These are phyloP conservation scores for Fomes fomentarius DNA, from an alignment of 1,284 basidiomycete species.

Conservation along the genomic window DNA sequence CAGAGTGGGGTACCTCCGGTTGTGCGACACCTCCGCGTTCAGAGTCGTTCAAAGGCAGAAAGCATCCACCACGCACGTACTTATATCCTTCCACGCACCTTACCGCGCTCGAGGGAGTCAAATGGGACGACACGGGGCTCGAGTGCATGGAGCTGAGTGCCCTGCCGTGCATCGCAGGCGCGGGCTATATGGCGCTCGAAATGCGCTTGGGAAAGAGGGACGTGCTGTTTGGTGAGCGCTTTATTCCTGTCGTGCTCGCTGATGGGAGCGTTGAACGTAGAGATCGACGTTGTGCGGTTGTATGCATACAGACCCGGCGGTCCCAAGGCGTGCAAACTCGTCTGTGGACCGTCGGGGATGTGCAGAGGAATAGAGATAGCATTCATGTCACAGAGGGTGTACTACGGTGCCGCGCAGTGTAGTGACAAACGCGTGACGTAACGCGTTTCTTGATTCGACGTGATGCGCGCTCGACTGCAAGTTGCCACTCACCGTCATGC, in stretches of 20 bases:
- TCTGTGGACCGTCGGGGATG: neutral
- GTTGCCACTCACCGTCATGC: no score
- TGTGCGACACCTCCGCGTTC: no score
- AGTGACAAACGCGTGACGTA: slow-evolving; percentile 1
- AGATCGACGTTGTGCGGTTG: no score
- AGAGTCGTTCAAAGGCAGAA: neutral
- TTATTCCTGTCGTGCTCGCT: no score
- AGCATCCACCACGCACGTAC: slow-evolving; percentile 21
- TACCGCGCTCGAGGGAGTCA: neutral
- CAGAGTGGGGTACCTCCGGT: no score
- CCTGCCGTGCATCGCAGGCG: slow-evolving; percentile 24
- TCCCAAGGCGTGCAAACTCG: no score
- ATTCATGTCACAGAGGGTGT: neutral
- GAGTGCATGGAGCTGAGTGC: slow-evolving; percentile 25
- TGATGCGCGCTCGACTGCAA: no score
- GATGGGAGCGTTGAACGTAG: no score
- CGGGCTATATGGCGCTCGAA: neutral
- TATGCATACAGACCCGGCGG: no score
- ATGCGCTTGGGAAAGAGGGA: slow-evolving; percentile 1
- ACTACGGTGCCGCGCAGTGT: neutral
- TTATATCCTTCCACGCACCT: slow-evolving; percentile 11
- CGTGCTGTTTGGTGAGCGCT: slow-evolving; percentile 1
- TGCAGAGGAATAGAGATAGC: neutral
- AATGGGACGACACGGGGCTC: slow-evolving; percentile 22
- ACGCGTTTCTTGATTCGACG: neutral